phyloP scores from a whole-genome alignment of 176 grass and related monocot genomes.

The Eragrostis curvula region DNA sequence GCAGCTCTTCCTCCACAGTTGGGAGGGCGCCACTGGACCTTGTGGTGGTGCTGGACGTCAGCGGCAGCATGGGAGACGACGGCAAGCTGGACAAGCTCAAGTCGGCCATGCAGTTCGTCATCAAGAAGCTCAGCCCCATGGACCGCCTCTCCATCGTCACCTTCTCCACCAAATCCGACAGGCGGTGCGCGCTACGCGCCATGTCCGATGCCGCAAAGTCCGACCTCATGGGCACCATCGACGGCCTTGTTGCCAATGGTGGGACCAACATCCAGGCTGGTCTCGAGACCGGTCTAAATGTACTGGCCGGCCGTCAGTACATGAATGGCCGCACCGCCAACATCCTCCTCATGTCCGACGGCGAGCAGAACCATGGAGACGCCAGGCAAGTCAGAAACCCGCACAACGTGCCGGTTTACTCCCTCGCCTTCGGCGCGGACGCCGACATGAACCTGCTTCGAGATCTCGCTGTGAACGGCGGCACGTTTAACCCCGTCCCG shows the following conservation, averaged over 20 bases:
- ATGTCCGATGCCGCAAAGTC: background rate
- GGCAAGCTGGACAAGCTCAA: background rate
- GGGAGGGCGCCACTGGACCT: conserved; percentile 15
- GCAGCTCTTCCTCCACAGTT: background rate
- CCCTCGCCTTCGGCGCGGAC: conserved; percentile 26
- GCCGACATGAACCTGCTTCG: background rate
- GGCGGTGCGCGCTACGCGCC: background rate
- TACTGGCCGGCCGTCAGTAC: background rate
- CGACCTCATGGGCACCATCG: background rate
- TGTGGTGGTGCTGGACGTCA: conserved; percentile 32
- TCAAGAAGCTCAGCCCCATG: conserved; percentile 22
- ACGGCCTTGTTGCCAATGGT: background rate
- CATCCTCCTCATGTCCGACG: conserved; percentile 36
- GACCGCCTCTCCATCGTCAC: conserved; percentile 44
- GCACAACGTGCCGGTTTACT: conserved; percentile 6
- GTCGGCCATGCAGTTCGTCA: conserved; percentile 15
- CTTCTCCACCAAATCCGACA: background rate
- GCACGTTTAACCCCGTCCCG: background rate
- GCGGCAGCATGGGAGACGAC: background rate
- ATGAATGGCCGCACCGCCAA: background rate
- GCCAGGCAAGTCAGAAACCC: background rate
- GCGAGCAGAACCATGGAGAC: background rate
- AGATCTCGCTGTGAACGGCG: conserved; percentile 1
- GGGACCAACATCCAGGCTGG: background rate
- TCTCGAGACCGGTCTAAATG: background rate